Evolutionary conservation across 192 early-diverging fungal species (phyloP), one percentile per base, ranked within the genome.

Genomic region (Obelidium mucronatum): DNA sequence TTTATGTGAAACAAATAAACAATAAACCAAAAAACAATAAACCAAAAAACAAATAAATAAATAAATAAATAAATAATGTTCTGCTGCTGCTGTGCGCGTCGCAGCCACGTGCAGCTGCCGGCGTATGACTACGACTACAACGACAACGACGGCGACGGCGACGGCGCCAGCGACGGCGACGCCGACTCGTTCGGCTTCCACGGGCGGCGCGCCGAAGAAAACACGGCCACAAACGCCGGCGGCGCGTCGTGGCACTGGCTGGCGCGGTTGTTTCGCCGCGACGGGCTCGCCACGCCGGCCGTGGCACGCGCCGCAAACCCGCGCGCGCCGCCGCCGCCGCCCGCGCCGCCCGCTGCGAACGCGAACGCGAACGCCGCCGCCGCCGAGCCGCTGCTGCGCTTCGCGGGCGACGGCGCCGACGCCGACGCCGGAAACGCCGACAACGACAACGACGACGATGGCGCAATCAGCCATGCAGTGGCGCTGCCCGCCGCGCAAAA

Each of bases 51-150:
- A 59, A 26, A 31, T 11, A 59, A 26, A 59, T 11, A n/a, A 24
- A 6, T 30, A 11, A 30, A 39, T 19, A 63, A 6, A 63, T 35
- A 5, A 24, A 63, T 11, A 17, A 63, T 6, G 24, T 63, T 37
- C 19, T 37, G 61, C 61, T 39, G 30, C 24, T 26, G 30, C 13
- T 13, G 30, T 13, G 13, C 36, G 30, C 24, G 55, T 26, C 55
- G 55, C 22, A 11, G 24, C 11, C 55, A 24, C 8, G 24, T 24
- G 24, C 11, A 24, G 8, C n/a, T 68, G 1, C 67, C 67, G 8
- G 26, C 67, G 1, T 68, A 52, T 54, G 67, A 68, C 67, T 68
- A 68, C 67, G 67, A 68, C 42, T 68, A 68, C 67, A 44, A 66
- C 13, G 31, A n/a, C 28, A 36, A 19, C 3, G 24, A n/a, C 17